Conservation (phyloP, 306 rosid genomes). For the Cicer bijugum region DNA sequence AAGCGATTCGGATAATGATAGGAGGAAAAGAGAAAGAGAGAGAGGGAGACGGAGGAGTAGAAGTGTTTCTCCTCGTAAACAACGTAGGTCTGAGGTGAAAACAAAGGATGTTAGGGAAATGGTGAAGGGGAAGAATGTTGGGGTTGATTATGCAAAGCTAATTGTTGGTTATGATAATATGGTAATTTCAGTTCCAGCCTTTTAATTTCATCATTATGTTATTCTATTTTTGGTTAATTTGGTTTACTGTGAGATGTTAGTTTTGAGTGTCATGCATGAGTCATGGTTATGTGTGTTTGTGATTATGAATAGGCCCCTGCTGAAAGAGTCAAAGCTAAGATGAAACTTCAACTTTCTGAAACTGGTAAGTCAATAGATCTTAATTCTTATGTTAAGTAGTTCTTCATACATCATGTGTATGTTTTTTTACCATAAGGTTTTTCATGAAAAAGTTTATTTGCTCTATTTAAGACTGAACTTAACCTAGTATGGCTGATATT, state of each 20-base stretch:
- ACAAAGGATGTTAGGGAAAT: constrained; percentile 28
- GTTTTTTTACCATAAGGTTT: not conserved
- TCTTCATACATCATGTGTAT: constrained; percentile 7
- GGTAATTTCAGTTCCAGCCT: constrained; percentile 51
- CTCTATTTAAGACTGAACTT: not conserved
- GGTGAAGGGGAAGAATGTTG: constrained; percentile 55
- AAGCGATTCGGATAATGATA: constrained; percentile 43
- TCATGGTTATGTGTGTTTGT: constrained; percentile 35
- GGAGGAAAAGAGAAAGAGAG: constrained; percentile 19
- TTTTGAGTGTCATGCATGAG: not conserved
- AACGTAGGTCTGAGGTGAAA: constrained; percentile 32
- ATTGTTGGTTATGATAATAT: constrained; percentile 73
- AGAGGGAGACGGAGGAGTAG: constrained; percentile 53
- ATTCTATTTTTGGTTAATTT: not conserved
- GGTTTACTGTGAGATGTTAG: constrained; percentile 16
- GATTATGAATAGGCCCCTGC: constrained; percentile 66
- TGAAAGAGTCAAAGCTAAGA: constrained; percentile 94
- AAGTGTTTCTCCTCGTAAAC: constrained; percentile 54
- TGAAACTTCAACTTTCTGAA: constrained; percentile 89
- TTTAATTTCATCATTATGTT: not conserved
- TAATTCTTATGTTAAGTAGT: not conserved
- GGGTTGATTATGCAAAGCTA: constrained; percentile 58
- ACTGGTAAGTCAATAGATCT: constrained; percentile 57
- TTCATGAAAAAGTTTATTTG: not conserved
- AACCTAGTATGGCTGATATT: not conserved